Evolutionary conservation across 1,284 basidiomycete species (phyloP).

Genomic region (Trametes versicolor): DNA sequence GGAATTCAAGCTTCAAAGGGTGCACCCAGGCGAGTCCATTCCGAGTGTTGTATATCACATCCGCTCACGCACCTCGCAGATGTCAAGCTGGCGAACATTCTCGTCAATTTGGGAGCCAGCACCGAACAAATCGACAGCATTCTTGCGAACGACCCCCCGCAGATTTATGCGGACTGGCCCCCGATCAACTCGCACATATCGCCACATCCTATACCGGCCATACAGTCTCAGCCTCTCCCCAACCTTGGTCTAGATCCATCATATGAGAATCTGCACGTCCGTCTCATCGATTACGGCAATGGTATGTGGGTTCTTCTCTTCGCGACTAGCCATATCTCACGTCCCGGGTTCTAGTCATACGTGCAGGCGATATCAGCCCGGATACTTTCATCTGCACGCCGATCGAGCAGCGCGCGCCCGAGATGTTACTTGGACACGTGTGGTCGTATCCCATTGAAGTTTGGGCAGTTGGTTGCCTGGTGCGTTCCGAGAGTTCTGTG

Average conservation of each 20-base stretch:
- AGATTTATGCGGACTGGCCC: neutral
- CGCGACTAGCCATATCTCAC: neutral
- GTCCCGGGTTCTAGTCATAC: neutral
- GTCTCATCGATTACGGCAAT: neutral
- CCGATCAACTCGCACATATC: neutral
- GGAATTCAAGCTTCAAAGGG: neutral
- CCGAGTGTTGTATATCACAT: neutral
- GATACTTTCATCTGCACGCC: neutral
- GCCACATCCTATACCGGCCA: neutral
- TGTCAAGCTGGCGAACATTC: neutral
- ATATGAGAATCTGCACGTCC: neutral
- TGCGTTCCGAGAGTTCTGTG: neutral
- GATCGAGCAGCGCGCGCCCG: neutral
- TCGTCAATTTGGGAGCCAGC: neutral
- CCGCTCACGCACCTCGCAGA: neutral
- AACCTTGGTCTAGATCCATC: neutral
- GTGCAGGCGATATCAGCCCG: neutral
- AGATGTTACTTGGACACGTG: neutral
- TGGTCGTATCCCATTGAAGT: neutral
- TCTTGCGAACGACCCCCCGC: neutral
- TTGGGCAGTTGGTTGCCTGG: conserved; percentile 6
- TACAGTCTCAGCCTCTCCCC: neutral
- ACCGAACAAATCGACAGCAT: neutral
- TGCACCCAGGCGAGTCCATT: neutral
- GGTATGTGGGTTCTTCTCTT: neutral